Base-by-base conservation (phyloP, 2,329 filamentous ascomycete species). In the Lasiodiplodia gonubiensis region DNA sequence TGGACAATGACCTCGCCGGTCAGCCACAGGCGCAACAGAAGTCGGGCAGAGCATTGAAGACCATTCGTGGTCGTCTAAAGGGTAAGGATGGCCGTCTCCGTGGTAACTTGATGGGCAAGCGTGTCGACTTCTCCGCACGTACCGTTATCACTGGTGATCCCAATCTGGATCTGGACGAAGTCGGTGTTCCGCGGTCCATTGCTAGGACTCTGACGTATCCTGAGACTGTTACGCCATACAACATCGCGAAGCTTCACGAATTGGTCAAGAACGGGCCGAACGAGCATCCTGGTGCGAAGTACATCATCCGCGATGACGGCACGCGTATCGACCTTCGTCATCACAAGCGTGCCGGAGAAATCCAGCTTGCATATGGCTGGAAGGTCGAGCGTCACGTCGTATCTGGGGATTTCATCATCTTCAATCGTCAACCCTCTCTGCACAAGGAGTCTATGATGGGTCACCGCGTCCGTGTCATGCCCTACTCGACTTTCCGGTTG, bases 391-490 rank as follows among this genome's bases (percentile, higher is more conserved):
- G 95, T 70, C 95, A 99, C 80, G 88, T 99, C 71, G 90, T 97
- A 74, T 93, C 97, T 75, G 94, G 94, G 68, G 95, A 99, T 80
- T 96, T 93, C 72, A 98, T 99, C 81, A 94, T 99, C 76, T 99
- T 99, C 88, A 99, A 99, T 80, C 95, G 95, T 86, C 95, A 99
- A 78, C 95, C 95, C 0, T 99, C 95, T 42, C 85, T 99, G 75
- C 95, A 99, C 86, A 99, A 99, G 81, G 95, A 99, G 78, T 99
- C 95, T 69, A 99, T 99, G 95, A 99, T 99, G 96, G 95, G 93
- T 80, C 95, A 99, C 81, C 90, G 93, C 74, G 95, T 99, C 70
- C 90, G 91, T 69, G 95, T 99, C 69, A 98, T 99, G 94, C 95
- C 95, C 3, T 99, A 97, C 80, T 99, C 95, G 6, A 99, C 95